These are phyloP conservation scores for Talaromyces sp. DNA, from an alignment of 2,329 filamentous ascomycete species.

Conservation along the genomic window DNA sequence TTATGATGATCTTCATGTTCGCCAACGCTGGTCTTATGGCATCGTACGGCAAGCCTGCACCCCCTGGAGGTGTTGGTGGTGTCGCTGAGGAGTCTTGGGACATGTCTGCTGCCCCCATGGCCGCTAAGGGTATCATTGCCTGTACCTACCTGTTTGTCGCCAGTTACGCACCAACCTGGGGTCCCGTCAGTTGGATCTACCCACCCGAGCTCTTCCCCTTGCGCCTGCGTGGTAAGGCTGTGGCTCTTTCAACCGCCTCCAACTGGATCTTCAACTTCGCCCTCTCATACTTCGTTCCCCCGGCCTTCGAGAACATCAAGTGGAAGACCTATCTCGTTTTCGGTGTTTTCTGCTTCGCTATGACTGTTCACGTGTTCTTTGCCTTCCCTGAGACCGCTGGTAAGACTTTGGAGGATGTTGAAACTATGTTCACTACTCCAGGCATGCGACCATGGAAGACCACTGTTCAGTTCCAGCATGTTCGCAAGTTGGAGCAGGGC, in stretches of 20 bases:
- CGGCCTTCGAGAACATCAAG: constrained; percentile 58
- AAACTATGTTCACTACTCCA: constrained; percentile 64
- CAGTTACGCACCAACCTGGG: constrained; percentile 66
- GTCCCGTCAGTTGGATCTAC: constrained; percentile 59
- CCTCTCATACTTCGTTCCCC: constrained; percentile 59
- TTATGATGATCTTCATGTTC: constrained; percentile 59
- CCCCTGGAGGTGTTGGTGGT: constrained; percentile 43
- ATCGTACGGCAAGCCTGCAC: constrained; percentile 40
- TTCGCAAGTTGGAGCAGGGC: constrained; percentile 21
- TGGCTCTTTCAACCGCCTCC: constrained; percentile 54
- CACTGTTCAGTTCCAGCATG: constrained; percentile 19
- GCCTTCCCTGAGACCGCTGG: constrained; percentile 48
- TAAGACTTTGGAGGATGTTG: constrained; percentile 76
- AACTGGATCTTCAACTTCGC: constrained; percentile 66
- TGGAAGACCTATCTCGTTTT: constrained; percentile 73
- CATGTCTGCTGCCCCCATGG: constrained; percentile 40
- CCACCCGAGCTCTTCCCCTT: constrained; percentile 56
- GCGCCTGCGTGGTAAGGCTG: constrained; percentile 62
- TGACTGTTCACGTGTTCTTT: constrained; percentile 69
- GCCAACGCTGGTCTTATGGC: constrained; percentile 41
- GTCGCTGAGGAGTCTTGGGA: constrained; percentile 43
- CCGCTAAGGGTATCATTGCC: constrained; percentile 66
- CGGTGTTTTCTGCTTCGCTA: constrained; percentile 68
- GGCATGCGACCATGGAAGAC: constrained; percentile 23
- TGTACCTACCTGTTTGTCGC: constrained; percentile 67